A percentile compares a stretch with the other conserved stretches of the same genome.
Conservation (phyloP, 768 basidiomycete species). For the Suillus occidentalis region DNA sequence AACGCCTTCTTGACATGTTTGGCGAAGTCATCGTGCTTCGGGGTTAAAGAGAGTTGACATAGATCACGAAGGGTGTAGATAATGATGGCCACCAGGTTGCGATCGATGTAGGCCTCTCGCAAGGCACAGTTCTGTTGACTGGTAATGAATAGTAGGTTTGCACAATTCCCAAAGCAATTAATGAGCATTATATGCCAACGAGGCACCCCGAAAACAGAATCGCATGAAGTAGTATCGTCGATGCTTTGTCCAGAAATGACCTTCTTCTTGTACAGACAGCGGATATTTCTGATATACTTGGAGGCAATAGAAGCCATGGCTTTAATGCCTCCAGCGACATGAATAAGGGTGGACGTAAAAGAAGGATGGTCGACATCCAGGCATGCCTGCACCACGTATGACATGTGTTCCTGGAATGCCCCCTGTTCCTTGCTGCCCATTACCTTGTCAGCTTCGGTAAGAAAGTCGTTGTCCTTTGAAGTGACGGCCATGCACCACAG, state of each 20-base stretch:
- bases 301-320: background rate
- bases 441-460: slow-evolving; percentile 3
- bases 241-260: slow-evolving; percentile 1
- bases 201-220: background rate
- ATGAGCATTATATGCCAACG: slow-evolving; percentile 4
- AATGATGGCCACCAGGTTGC: slow-evolving; percentile 1
- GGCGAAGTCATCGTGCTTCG: slow-evolving; percentile 1
- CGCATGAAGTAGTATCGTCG: background rate
- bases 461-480: slow-evolving; percentile 4
- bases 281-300: slow-evolving; percentile 1
- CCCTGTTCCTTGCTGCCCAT: slow-evolving; percentile 4
- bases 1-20: slow-evolving; percentile 4
- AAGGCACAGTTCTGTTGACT: slow-evolving; percentile 3
- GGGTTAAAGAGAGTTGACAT: slow-evolving; percentile 1
- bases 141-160: slow-evolving; percentile 1
- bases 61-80: slow-evolving; percentile 4
- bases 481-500: slow-evolving; percentile 3
- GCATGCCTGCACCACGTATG: slow-evolving; percentile 6
- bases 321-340: slow-evolving; percentile 5
- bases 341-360: slow-evolving; percentile 1
- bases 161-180: slow-evolving; percentile 7
- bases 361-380: background rate
- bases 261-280: slow-evolving; percentile 3
- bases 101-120: slow-evolving; percentile 3
- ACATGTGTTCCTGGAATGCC: slow-evolving; percentile 7